phyloP scores from a whole-genome alignment of 225 moss, liverwort and hornwort species.

The Climacium dendroides region DNA sequence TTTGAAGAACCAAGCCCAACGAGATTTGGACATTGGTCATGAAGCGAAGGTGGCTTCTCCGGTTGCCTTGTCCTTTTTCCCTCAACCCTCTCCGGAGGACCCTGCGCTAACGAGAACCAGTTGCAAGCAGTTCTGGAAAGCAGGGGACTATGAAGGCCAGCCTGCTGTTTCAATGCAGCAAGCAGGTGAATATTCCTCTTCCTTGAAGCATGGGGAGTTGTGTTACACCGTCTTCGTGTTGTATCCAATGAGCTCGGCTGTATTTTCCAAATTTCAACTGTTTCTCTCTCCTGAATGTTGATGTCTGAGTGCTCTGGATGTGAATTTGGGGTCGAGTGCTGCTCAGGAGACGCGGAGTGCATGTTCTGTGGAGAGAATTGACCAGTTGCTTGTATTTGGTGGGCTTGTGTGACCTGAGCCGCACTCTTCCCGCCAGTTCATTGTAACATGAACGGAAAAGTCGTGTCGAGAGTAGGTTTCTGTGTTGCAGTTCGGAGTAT shows the following conservation, averaged over 20 bases:
- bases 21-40: neutral
- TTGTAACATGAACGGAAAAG: neutral
- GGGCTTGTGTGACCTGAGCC: neutral
- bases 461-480: neutral
- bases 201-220: neutral
- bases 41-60: constrained; percentile 14
- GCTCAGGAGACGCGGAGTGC: neutral
- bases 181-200: constrained; percentile 4
- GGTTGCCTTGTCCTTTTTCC: constrained; percentile 23
- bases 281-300: neutral
- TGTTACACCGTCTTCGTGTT: neutral
- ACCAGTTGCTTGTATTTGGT: neutral
- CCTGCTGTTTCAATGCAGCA: constrained; percentile 30
- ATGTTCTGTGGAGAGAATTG: neutral
- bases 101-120: neutral
- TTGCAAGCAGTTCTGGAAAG: constrained; percentile 52
- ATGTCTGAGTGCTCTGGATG: neutral
- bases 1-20: constrained; percentile 9
- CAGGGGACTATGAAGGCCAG: constrained; percentile 38
- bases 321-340: neutral
- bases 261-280: neutral
- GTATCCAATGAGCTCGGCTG: neutral
- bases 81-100: constrained; percentile 15
- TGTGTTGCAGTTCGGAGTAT: neutral
- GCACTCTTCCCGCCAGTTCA: neutral